Conservation (phyloP, 345 rosid genomes). For the Cochlearia excelsa region DNA sequence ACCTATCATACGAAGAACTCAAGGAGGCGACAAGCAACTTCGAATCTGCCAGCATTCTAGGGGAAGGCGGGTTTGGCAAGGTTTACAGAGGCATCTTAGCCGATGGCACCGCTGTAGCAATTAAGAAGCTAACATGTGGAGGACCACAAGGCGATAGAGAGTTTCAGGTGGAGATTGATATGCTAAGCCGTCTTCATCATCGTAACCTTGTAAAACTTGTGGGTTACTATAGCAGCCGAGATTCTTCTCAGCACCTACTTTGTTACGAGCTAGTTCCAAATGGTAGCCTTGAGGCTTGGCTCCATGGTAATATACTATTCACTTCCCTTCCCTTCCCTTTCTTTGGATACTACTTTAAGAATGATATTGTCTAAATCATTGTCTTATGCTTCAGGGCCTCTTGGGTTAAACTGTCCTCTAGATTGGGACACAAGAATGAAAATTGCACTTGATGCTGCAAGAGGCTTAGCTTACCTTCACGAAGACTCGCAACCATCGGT, state of each 20-base stretch:
- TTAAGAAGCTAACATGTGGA: slow-evolving; percentile 87
- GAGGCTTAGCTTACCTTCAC: slow-evolving; percentile 94
- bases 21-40: slow-evolving; percentile 93
- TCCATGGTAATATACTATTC: slow-evolving; percentile 63
- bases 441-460: slow-evolving; percentile 98
- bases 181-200: slow-evolving; percentile 99
- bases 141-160: slow-evolving; percentile 97
- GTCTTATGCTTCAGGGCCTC: slow-evolving; percentile 64
- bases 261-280: slow-evolving; percentile 98
- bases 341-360: neutral
- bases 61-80: slow-evolving; percentile 98
- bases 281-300: slow-evolving; percentile 98
- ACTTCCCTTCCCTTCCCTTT: slow-evolving; percentile 9
- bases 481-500: slow-evolving; percentile 99
- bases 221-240: slow-evolving; percentile 87
- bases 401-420: slow-evolving; percentile 86
- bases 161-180: slow-evolving; percentile 96
- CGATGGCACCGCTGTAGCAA: slow-evolving; percentile 98
- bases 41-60: slow-evolving; percentile 74
- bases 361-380: neutral
- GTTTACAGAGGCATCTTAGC: slow-evolving; percentile 95
- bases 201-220: slow-evolving; percentile 98
- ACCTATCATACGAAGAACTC: slow-evolving; percentile 92
- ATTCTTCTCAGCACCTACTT: slow-evolving; percentile 85
- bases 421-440: slow-evolving; percentile 99